Base-by-base conservation (phyloP, 768 basidiomycete genomes). In the Suillus decipiens region DNA sequence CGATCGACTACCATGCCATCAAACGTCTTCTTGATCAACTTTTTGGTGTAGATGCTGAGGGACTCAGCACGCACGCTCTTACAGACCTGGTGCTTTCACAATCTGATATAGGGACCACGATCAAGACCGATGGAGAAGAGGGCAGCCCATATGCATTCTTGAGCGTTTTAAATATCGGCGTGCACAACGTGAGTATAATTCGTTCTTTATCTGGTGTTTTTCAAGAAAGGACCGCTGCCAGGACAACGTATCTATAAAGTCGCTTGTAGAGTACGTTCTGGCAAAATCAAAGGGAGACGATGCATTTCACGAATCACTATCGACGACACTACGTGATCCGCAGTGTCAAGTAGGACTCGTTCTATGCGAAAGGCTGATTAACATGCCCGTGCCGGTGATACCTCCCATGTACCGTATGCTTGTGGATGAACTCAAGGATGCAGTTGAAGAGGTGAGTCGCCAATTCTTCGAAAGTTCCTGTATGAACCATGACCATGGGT, bases 341-440 rank as follows among this genome's bases (percentile, higher is more conserved):
- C 75, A 78, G 42, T 78, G 80, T 17, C 86, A 90, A 64, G 85
- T 96, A 53, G 96, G 93, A 2, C 81, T 97, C 19, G 82, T 98
- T 10, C 80, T 99, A 66, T 91, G 89, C 66, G 94, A 97, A 73
- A 83, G 96, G 0, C 80, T 99, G 58, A 82, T 97, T 67, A 99
- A 99, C 73, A 96, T 99, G 89, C 96, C 96, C 0, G 89, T 95
- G 15, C 93, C 98, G 68, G 86, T 95, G 41, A 83, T 96, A 10
- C 90, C 95, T 6, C 95, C 94, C 1, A 90, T 97, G 88, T 98
- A 96, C 75, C 82, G 82, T 50, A 95, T 98, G 91, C 81, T 99
- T 28, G 77, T 80, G 0, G 87, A 92, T 54, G 96, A 99, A 73
- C 79, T 97, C n/a, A 79, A 86, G 42, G 86, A 82, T 78, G 92